These are phyloP conservation scores for Trichoderma afroharzianum DNA, from an alignment of 2,329 filamentous ascomycete species.

Conservation along the genomic window DNA sequence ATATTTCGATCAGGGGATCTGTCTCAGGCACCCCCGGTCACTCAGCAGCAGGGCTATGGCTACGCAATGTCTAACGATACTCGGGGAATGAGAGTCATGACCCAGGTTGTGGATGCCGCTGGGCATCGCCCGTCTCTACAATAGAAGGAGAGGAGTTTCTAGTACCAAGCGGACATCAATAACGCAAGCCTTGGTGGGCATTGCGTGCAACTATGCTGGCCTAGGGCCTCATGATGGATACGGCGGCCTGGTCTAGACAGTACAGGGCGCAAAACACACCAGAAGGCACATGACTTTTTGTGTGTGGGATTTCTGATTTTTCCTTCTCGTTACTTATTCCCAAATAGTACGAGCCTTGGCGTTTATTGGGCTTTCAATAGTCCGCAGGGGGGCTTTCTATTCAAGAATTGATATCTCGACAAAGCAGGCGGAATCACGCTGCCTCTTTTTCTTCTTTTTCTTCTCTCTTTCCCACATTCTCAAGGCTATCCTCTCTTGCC, in stretches of 20 bases:
- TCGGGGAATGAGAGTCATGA: conserved; percentile 30
- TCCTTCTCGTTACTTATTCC: not conserved
- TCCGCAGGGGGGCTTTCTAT: not conserved
- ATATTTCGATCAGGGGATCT: conserved; percentile 35
- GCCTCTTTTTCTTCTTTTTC: not conserved
- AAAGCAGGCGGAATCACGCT: not conserved
- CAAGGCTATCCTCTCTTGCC: not conserved
- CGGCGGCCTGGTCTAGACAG: conserved; percentile 29
- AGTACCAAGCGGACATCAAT: not conserved
- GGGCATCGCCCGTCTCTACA: conserved; percentile 29
- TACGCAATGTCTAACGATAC: conserved; percentile 33
- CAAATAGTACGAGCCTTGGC: not conserved
- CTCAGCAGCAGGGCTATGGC: conserved; percentile 32
- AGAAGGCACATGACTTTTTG: not conserved
- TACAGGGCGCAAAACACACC: conserved; percentile 25
- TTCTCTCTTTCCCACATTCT: not conserved
- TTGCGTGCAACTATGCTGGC: not conserved
- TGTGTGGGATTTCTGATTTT: not conserved
- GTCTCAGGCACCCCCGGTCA: conserved; percentile 27
- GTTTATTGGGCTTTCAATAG: not conserved
- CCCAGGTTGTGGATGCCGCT: conserved; percentile 29
- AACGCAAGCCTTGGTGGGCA: not conserved
- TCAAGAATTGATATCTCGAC: not conserved
- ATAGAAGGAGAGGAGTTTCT: not conserved
- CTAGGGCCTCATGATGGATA: conserved; percentile 13